Percentiles rank a stretch among this genome's conserved stretches.
phyloP scores from a whole-genome alignment of 768 basidiomycete species.

The Tricholoma hemisulphureum region DNA sequence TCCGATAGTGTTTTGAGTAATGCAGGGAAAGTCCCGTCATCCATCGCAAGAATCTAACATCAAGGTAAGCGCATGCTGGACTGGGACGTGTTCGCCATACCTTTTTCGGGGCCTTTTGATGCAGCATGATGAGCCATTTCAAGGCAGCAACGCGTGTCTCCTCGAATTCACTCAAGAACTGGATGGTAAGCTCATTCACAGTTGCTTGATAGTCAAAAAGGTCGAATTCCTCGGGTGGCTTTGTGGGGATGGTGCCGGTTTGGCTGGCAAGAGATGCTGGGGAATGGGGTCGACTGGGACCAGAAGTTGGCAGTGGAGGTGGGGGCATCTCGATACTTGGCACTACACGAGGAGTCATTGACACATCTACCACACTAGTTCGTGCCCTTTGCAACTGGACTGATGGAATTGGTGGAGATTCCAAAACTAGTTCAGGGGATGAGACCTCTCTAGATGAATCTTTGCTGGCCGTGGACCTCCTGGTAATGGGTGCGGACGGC shows the following conservation, averaged over 20 bases:
- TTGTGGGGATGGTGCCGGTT: slow-evolving; percentile 33
- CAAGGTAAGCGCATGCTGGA: not conserved
- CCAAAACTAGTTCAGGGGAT: slow-evolving; percentile 43
- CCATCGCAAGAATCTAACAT: slow-evolving; percentile 85
- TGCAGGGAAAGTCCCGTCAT: slow-evolving; percentile 96
- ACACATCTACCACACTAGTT: slow-evolving; percentile 36
- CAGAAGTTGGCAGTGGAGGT: slow-evolving; percentile 21
- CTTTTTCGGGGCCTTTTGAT: slow-evolving; percentile 96
- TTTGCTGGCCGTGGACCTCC: slow-evolving; percentile 48
- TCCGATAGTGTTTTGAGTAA: slow-evolving; percentile 95
- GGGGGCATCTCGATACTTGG: slow-evolving; percentile 32
- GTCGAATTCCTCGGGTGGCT: slow-evolving; percentile 54
- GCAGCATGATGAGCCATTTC: slow-evolving; percentile 98
- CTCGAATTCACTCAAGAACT: slow-evolving; percentile 94
- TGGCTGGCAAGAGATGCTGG: slow-evolving; percentile 50
- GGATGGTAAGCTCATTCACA: slow-evolving; percentile 88
- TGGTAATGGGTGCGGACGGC: slow-evolving; percentile 44
- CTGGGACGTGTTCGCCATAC: slow-evolving; percentile 36
- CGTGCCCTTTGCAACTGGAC: slow-evolving; percentile 24
- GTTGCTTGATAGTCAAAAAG: slow-evolving; percentile 90
- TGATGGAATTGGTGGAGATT: slow-evolving; percentile 24
- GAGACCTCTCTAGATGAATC: slow-evolving; percentile 46
- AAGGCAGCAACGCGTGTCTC: slow-evolving; percentile 94
- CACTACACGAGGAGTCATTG: slow-evolving; percentile 35
- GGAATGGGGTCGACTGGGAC: slow-evolving; percentile 61